Evolutionary conservation across 1,139 yeast genomes (phyloP), one percentile per base, ranked within the genome.

Genomic region (Diutina sp.): DNA sequence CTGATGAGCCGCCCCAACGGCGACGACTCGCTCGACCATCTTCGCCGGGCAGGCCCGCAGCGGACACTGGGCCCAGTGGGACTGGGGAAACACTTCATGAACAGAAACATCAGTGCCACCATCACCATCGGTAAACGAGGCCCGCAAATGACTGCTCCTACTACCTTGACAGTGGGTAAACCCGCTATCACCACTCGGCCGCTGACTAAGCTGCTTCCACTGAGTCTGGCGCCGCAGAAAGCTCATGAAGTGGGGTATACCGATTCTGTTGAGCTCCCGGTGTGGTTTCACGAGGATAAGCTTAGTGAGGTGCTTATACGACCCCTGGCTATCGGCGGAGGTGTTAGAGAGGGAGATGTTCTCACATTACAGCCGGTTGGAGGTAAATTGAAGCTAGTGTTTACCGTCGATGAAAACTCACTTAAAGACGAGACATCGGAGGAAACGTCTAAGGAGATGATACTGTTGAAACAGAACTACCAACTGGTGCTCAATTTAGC

Each of bases 261-360:
- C 55, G 58, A 57, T 14, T 56, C 60, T 1, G 55, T 75, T 0
- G 77, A 71, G 55, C 61, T 87, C 58, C 82, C 83, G 3, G 79
- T 87, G 1, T 83, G 89, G 78, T 85, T 88, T 60, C 97, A 91
- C 65, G 96, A 90, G 58, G 63, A 79, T 2, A 70, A 90, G 25
- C 73, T 79, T 0, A 81, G 85, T 1, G 83, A 81, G 55, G 86
- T 90, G 2, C 67, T 86, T 54, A 67, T 90, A 4, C 91, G 89
- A 63, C 69, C 82, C 45, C 67, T 72, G 1, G 69, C 79, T 12
- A 64, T 89, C 0, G 85, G 88, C 0, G 80, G 83, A 0, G 81
- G 86, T 0, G 66, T 73, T 48, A 73, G 73, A 57, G 81, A 76
- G 25, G 96, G 96, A n/a, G 89, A 86, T 64, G 72, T 88, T 3